Percentiles rank a stretch among this genome's conserved stretches.
These are phyloP conservation scores for Triticum turgidum DNA, from an alignment of 176 grass and related monocot genomes.

Conservation along the genomic window DNA sequence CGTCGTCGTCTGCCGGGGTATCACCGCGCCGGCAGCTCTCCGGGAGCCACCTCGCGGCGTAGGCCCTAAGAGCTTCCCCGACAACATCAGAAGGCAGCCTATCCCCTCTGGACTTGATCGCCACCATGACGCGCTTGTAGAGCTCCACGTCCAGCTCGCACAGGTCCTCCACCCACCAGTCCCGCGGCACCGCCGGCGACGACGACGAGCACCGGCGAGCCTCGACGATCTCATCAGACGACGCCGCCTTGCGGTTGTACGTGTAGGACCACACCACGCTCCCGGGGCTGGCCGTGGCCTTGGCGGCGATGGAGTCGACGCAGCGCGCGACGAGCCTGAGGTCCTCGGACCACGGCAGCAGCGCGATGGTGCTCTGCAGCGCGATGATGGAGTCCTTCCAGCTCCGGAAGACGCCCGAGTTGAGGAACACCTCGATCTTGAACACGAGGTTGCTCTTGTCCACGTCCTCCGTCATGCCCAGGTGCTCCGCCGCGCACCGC, in stretches of 20 bases:
- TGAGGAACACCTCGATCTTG: slow-evolving; percentile 86
- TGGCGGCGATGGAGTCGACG: slow-evolving; percentile 79
- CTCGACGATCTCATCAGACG: slow-evolving; percentile 68
- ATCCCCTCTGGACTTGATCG: slow-evolving; percentile 61
- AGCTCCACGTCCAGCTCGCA: slow-evolving; percentile 79
- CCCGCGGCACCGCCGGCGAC: slow-evolving; percentile 33
- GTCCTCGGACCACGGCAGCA: slow-evolving; percentile 76
- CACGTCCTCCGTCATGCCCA: slow-evolving; percentile 89
- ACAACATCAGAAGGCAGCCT: slow-evolving; percentile 63
- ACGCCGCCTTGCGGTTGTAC: slow-evolving; percentile 57
- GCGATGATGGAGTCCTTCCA: slow-evolving; percentile 88
- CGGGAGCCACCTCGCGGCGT: slow-evolving; percentile 71
- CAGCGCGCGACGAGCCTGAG: slow-evolving; percentile 72
- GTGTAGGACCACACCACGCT: slow-evolving; percentile 76
- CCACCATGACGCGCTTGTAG: slow-evolving; percentile 79
- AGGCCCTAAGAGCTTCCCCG: slow-evolving; percentile 65
- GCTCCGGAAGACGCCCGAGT: slow-evolving; percentile 59
- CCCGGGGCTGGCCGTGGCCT: slow-evolving; percentile 54
- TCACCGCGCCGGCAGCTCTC: slow-evolving; percentile 48
- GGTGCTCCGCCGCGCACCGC: slow-evolving; percentile 75
- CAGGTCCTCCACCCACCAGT: slow-evolving; percentile 97
- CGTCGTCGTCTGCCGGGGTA: slow-evolving; percentile 27
- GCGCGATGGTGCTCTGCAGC: slow-evolving; percentile 58
- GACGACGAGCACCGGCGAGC: slow-evolving; percentile 33
- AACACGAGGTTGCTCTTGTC: slow-evolving; percentile 80